phyloP scores from a whole-genome alignment of 2,329 filamentous ascomycete genomes.

The Exophiala alcalophila region DNA sequence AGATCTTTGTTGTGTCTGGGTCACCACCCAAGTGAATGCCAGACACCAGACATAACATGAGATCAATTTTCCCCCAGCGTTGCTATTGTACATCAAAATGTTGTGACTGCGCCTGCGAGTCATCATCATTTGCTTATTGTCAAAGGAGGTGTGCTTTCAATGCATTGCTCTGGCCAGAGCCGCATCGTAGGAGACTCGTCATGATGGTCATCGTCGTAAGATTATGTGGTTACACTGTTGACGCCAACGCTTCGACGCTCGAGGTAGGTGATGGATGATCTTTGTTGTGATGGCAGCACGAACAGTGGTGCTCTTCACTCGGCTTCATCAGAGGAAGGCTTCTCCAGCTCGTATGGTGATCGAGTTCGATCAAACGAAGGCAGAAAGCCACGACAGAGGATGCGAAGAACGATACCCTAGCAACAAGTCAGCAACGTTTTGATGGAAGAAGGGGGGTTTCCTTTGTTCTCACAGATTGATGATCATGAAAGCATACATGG shows the following conservation, averaged over 20 bases:
- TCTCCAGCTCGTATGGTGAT: slow-evolving; percentile 17
- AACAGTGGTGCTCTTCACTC: slow-evolving; percentile 12
- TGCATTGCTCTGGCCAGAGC: too few species aligned
- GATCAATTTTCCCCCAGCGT: too few species aligned
- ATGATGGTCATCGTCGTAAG: too few species aligned
- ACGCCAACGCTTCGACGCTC: slow-evolving; percentile 6
- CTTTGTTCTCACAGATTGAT: slow-evolving; percentile 21
- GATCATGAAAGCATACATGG: slow-evolving; percentile 26
- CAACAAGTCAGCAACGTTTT: not conserved
- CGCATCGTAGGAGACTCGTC: too few species aligned
- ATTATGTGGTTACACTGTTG: slow-evolving; percentile 5
- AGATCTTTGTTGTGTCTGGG: too few species aligned
- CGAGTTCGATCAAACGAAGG: slow-evolving; percentile 21
- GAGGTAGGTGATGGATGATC: slow-evolving; percentile 15
- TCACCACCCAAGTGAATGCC: too few species aligned
- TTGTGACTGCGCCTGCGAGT: too few species aligned
- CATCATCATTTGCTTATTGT: too few species aligned
- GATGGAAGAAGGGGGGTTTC: not conserved
- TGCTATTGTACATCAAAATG: too few species aligned
- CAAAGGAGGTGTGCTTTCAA: too few species aligned
- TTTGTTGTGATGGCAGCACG: slow-evolving; percentile 22
- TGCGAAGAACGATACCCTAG: slow-evolving; percentile 12
- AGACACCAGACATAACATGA: too few species aligned
- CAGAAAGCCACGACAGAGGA: slow-evolving; percentile 15
- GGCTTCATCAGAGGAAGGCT: slow-evolving; percentile 12